Evolutionary conservation across 805 yeast species (phyloP).

Genomic region (Yamadazyma sp.): DNA sequence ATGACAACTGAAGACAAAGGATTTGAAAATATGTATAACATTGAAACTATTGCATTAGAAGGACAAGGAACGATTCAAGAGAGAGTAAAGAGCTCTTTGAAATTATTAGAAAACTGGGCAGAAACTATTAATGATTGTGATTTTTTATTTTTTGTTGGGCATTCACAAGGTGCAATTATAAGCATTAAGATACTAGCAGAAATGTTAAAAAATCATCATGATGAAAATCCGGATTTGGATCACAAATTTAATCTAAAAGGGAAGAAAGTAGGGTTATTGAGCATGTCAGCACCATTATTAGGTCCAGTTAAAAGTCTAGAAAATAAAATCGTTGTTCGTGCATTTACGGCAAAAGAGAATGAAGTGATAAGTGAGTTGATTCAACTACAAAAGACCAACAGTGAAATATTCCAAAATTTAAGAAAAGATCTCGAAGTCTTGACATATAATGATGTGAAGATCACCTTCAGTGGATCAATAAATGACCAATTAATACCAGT

Average conservation of each 20-base stretch:
- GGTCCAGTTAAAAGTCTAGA: constrained; percentile 34
- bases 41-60: constrained; percentile 38
- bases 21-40: constrained; percentile 16
- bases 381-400: constrained; percentile 25
- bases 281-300: constrained; percentile 32
- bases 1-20: constrained; percentile 8
- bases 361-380: constrained; percentile 34
- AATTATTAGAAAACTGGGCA: constrained; percentile 33
- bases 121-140: constrained; percentile 26
- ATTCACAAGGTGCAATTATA: constrained; percentile 33
- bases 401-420: constrained; percentile 16
- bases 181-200: constrained; percentile 26
- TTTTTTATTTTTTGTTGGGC: constrained; percentile 30
- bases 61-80: constrained; percentile 35
- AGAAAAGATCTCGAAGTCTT: constrained; percentile 19
- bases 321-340: constrained; percentile 35
- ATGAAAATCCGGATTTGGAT: no score
- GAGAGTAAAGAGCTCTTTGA: constrained; percentile 22
- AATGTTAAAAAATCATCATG: constrained; percentile 14
- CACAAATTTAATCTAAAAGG: constrained; percentile 4
- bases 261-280: constrained; percentile 29
- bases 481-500: constrained; percentile 39
- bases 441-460: constrained; percentile 26
- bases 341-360: constrained; percentile 34
- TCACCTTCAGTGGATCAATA: constrained; percentile 31